These are phyloP conservation scores for Eucalyptus polybractea DNA, from an alignment of 345 rosid species.

Conservation along the genomic window DNA sequence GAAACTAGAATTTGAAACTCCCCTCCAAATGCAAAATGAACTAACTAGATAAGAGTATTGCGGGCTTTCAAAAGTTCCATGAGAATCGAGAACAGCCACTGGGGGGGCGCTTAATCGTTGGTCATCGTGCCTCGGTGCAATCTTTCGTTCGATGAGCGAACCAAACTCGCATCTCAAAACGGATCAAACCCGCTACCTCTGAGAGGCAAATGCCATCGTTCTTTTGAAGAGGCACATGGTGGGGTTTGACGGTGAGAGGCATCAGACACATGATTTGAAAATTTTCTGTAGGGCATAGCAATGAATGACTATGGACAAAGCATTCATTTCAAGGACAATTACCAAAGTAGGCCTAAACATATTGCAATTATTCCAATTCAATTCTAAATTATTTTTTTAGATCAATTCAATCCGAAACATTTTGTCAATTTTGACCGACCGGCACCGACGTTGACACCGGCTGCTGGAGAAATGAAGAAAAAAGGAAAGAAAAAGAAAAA, in stretches of 20 bases:
- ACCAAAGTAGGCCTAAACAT: rapidly evolving
- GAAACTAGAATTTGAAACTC: not conserved
- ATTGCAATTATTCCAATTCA: too few species aligned
- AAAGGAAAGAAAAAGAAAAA: too few species aligned
- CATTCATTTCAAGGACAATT: not conserved
- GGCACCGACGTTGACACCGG: rapidly evolving
- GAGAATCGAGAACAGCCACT: not conserved
- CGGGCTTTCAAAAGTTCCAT: not conserved
- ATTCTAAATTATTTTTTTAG: rapidly evolving
- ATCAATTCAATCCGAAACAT: rapidly evolving
- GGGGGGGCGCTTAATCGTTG: too few species aligned
- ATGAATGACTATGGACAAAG: not conserved
- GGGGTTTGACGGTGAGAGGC: not conserved
- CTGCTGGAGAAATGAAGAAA: rapidly evolving
- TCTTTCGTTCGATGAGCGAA: not conserved
- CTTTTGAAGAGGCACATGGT: not conserved
- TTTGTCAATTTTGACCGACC: too few species aligned
- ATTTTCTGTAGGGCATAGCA: not conserved
- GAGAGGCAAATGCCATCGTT: not conserved
- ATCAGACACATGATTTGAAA: not conserved
- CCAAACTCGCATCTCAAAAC: not conserved
- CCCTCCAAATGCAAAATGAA: not conserved
- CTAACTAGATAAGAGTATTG: not conserved
- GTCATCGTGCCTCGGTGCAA: not conserved
- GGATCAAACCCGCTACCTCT: rapidly evolving